These are phyloP conservation scores for Cordyceps cateniannulata DNA, from an alignment of 2,329 filamentous ascomycete genomes.

Conservation along the genomic window DNA sequence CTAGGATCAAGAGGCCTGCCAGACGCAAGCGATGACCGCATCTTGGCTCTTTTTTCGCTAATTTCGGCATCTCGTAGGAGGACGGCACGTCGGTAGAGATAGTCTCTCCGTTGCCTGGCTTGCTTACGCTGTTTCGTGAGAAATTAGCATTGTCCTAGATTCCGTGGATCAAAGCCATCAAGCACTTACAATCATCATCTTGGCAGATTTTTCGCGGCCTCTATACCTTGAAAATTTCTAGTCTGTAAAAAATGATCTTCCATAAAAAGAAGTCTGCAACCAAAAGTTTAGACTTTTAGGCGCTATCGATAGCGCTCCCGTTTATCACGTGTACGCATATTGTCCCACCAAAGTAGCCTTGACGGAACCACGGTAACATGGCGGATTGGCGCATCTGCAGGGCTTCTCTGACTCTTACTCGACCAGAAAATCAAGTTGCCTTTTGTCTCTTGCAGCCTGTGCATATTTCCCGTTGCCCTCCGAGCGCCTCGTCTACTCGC, in stretches of 20 bases:
- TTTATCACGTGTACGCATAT: constrained; percentile 36
- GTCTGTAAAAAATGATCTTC: neutral
- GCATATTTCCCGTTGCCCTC: neutral
- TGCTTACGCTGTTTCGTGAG: constrained; percentile 30
- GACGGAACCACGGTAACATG: constrained; percentile 14
- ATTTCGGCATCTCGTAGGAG: constrained; percentile 88
- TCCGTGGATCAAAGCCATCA: neutral
- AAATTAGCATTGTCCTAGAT: constrained; percentile 16
- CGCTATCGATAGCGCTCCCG: constrained; percentile 24
- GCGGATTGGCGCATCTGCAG: constrained; percentile 1
- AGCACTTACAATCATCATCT: constrained; percentile 28
- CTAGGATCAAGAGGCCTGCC: constrained; percentile 77
- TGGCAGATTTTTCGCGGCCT: constrained; percentile 2
- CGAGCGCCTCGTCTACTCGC: neutral
- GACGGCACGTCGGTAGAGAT: constrained; percentile 85
- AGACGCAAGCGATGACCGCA: constrained; percentile 79
- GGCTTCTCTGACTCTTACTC: neutral
- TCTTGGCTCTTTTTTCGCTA: constrained; percentile 79
- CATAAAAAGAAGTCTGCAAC: constrained; percentile 21
- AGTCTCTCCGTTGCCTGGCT: constrained; percentile 36
- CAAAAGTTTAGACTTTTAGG: constrained; percentile 19
- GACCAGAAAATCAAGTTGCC: neutral
- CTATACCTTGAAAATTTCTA: neutral
- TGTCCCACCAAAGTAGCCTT: constrained; percentile 31
- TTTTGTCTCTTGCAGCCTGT: neutral